Evolutionary conservation across 2,329 filamentous ascomycete genomes (phyloP).

Genomic region (Exutisphaerella laricina): DNA sequence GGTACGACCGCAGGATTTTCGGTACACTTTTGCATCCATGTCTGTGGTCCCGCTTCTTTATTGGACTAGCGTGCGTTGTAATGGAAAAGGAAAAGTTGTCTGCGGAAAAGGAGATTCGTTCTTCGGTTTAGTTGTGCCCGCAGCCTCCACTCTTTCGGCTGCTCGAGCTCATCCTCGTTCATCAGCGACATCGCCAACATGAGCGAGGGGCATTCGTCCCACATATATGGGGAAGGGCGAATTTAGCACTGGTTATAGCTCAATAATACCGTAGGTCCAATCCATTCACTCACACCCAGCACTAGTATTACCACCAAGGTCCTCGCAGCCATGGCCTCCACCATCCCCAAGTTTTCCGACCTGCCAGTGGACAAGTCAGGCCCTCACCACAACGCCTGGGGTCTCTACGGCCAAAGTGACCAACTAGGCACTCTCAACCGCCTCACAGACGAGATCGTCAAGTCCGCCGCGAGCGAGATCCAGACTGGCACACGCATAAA

Average conservation of each 20-base stretch:
- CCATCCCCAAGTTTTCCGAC: slow-evolving; percentile 44
- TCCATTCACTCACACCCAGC: not conserved
- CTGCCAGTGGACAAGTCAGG: slow-evolving; percentile 46
- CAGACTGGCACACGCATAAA: slow-evolving; percentile 53
- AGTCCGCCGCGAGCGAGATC: slow-evolving; percentile 47
- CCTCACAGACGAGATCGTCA: slow-evolving; percentile 51
- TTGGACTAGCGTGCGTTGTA: too few species aligned
- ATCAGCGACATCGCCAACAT: slow-evolving; percentile 8
- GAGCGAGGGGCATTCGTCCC: slow-evolving; percentile 5
- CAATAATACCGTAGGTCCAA: slow-evolving; percentile 3
- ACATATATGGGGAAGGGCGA: not conserved
- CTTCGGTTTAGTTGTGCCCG: too few species aligned
- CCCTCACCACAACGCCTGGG: slow-evolving; percentile 42
- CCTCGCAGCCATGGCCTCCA: slow-evolving; percentile 10
- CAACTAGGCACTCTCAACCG: slow-evolving; percentile 58
- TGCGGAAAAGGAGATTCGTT: too few species aligned
- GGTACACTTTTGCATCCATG: not conserved
- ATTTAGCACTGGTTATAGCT: not conserved
- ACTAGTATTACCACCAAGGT: slow-evolving; percentile 11
- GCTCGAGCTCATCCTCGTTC: slow-evolving; percentile 9
- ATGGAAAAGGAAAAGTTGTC: too few species aligned
- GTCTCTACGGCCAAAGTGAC: slow-evolving; percentile 45
- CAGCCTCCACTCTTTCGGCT: too few species aligned
- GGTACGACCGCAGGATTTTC: not conserved
- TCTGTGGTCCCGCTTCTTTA: too few species aligned